phyloP scores from a whole-genome alignment of 805 yeast genomes.

The Saccharomycopsis sp. region DNA sequence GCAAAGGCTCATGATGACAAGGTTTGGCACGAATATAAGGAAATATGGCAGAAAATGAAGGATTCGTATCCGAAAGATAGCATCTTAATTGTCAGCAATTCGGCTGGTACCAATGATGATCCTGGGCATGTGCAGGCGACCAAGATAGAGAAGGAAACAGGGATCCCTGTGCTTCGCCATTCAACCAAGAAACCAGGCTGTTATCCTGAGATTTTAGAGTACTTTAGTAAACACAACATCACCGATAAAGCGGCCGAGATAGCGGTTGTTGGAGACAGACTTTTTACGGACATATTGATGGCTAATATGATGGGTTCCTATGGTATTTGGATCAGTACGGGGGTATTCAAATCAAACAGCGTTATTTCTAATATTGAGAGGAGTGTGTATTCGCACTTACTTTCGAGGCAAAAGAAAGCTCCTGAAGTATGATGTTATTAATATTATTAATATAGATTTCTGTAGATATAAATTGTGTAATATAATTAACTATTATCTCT shows the following conservation, averaged over 20 bases:
- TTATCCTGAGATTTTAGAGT: slow-evolving; percentile 54
- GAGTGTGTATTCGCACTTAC: slow-evolving; percentile 20
- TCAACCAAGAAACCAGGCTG: slow-evolving; percentile 81
- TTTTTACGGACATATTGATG: slow-evolving; percentile 88
- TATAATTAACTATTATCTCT: too few relatives aligned
- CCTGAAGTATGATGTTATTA: not conserved
- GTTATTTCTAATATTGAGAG: slow-evolving; percentile 51
- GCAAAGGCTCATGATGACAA: slow-evolving; percentile 75
- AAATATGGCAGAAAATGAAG: slow-evolving; percentile 49
- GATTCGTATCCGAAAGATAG: slow-evolving; percentile 54
- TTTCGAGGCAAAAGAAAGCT: slow-evolving; percentile 1
- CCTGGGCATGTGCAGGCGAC: slow-evolving; percentile 50
- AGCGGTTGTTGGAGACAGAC: slow-evolving; percentile 84
- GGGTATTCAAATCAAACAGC: slow-evolving; percentile 53
- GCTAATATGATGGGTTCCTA: slow-evolving; percentile 89
- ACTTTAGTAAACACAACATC: slow-evolving; percentile 46
- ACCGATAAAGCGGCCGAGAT: slow-evolving; percentile 50
- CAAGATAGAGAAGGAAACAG: slow-evolving; percentile 54
- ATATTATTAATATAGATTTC: too few relatives aligned
- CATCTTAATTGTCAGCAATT: slow-evolving; percentile 77
- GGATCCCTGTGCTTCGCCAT: slow-evolving; percentile 65
- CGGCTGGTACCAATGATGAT: slow-evolving; percentile 89
- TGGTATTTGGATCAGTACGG: slow-evolving; percentile 78
- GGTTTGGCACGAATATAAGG: slow-evolving; percentile 68
- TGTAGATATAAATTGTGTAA: too few relatives aligned